Evolutionary conservation across 306 rosid species (phyloP), one percentile per base, ranked within the genome.

Genomic region (Casuarina cunninghamiana): DNA sequence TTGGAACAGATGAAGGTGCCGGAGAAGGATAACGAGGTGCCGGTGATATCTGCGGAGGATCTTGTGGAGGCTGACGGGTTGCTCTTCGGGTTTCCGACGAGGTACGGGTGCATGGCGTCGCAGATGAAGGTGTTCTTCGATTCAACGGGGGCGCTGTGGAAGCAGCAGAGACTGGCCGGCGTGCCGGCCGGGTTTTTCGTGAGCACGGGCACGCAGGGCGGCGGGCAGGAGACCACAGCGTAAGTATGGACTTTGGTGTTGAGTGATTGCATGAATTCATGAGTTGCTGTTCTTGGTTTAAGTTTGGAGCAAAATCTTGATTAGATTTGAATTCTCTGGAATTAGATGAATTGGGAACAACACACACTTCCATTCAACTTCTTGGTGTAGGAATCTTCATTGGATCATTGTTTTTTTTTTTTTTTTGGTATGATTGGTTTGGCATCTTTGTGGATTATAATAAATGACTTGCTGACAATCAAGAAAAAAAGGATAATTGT

Each of bases 151-250:
- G 75, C 79, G 44, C 71, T 89, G 53, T 93, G 97, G 96, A 49
- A 13, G 77, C 86, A 87, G 32, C 97, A 90, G 92, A 90, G 69
- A 65, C 86, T 93, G 26, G 93, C 90, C 12, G 97, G 96, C 6
- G 53, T 81, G 35, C 97, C 97, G 50, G 96, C 91, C 32, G 93
- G 96, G 5, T 86, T 93, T 80, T 93, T 93, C 76, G 92, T 89
- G 10, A 87, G 96, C 42, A 87, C 96, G 11, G 97, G 96, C 72
- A 87, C 96, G 1, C 97, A 90, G 69, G 97, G 97, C 11, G 97
- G 97, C 16, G 97, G 97, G 5, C 97, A 93, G 83, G 97, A 93
- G 81, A 90, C 93, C 42, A 91, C 93, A 4, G 91, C 89, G 96
- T 91, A 87, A 88, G 91, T 79, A 53, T 16, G 11, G 44, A 49